Conservation (phyloP, 139 green algal species). For the Haematococcus sp. region DNA sequence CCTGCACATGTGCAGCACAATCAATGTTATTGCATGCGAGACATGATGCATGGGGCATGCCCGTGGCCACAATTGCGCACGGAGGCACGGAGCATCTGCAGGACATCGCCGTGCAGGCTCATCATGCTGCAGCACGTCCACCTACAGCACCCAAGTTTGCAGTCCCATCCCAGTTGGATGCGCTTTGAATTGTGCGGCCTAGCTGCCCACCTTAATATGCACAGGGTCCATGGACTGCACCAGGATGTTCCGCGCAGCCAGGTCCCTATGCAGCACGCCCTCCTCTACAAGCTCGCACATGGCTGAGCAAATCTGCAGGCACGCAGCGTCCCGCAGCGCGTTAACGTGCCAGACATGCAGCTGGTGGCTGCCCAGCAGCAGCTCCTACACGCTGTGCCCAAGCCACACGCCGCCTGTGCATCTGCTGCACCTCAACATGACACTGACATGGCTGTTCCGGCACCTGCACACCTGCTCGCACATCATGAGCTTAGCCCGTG, state of each 20-base stretch:
- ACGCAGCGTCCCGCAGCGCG: constrained; percentile 9
- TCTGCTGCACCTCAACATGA: constrained; percentile 31
- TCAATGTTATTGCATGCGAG: too few relatives aligned
- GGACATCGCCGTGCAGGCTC: too few relatives aligned
- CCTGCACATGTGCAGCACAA: constrained; percentile 17
- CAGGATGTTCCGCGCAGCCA: constrained; percentile 57
- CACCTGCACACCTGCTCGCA: constrained; percentile 46
- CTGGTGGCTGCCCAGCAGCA: constrained; percentile 28
- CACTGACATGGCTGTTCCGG: too few relatives aligned
- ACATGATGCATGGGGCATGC: too few relatives aligned
- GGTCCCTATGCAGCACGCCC: constrained; percentile 51
- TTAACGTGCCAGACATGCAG: background rate
- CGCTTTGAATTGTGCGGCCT: too few relatives aligned
- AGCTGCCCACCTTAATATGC: constrained; percentile 46
- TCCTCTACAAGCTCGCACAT: constrained; percentile 45
- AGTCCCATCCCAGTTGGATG: background rate
- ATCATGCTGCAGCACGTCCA: too few relatives aligned
- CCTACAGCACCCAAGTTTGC: too few relatives aligned
- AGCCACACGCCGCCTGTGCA: constrained; percentile 38
- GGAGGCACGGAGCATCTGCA: background rate
- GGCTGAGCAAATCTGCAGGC: constrained; percentile 43
- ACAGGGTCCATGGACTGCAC: constrained; percentile 49
- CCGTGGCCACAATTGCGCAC: too few relatives aligned
- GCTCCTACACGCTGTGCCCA: constrained; percentile 32
- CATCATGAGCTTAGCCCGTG: constrained; percentile 36